phyloP scores from a whole-genome alignment of 129 eudicot genomes.

The Kitagawia praeruptora region DNA sequence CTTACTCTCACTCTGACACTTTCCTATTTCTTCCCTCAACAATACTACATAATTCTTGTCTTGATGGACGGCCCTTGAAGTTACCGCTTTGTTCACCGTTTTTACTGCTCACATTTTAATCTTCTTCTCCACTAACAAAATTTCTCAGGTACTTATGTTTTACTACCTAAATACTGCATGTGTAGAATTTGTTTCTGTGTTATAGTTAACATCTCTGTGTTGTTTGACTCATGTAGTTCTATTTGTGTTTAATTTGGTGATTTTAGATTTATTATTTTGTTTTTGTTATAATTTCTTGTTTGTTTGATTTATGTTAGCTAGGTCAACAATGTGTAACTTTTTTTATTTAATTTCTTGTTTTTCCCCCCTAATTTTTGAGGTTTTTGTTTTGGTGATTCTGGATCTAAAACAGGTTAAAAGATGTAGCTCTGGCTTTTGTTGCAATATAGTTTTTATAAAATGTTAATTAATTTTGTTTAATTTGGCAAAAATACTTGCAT shows the following conservation, averaged over 20 bases:
- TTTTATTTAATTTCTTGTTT: neutral
- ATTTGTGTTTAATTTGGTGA: neutral
- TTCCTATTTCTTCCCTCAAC: conserved; percentile 22
- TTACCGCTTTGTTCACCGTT: conserved; percentile 22
- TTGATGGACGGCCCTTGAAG: conserved; percentile 64
- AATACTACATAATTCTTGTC: too few species aligned
- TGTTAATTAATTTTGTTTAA: neutral
- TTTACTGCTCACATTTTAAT: conserved; percentile 24
- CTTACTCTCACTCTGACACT: conserved; percentile 23
- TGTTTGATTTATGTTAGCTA: neutral
- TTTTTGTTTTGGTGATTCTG: neutral
- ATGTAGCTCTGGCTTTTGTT: too few species aligned
- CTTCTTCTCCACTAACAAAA: neutral
- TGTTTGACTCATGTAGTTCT: neutral
- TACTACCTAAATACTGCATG: too few species aligned
- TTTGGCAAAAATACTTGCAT: neutral
- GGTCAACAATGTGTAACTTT: neutral
- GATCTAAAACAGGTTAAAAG: neutral
- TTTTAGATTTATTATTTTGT: neutral
- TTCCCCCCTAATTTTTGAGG: neutral
- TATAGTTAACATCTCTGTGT: neutral
- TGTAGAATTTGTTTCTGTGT: too few species aligned
- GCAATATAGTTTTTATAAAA: too few species aligned
- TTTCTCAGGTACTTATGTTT: too few species aligned
- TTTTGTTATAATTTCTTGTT: neutral